Conservation (phyloP, 148 eudicot genomes). For the Amaranthus cruentus region DNA sequence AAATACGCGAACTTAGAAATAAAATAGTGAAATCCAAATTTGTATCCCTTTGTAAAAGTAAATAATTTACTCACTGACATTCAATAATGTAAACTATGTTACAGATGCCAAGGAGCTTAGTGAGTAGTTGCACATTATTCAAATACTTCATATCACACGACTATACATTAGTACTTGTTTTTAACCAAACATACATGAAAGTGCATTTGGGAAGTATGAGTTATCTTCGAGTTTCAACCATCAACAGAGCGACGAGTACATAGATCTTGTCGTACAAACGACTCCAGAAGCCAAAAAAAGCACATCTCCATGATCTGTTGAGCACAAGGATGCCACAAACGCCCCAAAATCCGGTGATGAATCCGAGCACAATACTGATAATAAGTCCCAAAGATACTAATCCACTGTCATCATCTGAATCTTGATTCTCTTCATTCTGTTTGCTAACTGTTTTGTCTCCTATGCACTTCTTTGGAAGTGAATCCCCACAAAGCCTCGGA, state of each 20-base stretch:
- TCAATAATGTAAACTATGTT: no score
- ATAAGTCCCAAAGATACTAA: slow-evolving; percentile 5
- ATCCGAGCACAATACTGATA: slow-evolving; percentile 16
- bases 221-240: not conserved
- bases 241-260: not conserved
- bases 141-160: no score
- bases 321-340: slow-evolving; percentile 11
- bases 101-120: no score
- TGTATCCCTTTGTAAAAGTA: no score
- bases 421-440: not conserved
- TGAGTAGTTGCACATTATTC: no score
- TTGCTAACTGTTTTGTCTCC: not conserved
- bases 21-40: no score
- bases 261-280: slow-evolving; percentile 13
- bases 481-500: slow-evolving; percentile 19
- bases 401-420: not conserved
- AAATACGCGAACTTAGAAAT: no score
- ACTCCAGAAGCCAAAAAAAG: slow-evolving; percentile 21
- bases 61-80: no score
- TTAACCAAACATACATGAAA: no score
- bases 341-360: slow-evolving; percentile 20
- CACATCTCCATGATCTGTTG: slow-evolving; percentile 17
- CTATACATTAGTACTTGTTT: no score
- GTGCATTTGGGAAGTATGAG: no score
- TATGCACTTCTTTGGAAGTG: slow-evolving; percentile 14